These are phyloP conservation scores for Aegilops sharonensis DNA, from an alignment of 176 grass and related monocot species.

Conservation along the genomic window DNA sequence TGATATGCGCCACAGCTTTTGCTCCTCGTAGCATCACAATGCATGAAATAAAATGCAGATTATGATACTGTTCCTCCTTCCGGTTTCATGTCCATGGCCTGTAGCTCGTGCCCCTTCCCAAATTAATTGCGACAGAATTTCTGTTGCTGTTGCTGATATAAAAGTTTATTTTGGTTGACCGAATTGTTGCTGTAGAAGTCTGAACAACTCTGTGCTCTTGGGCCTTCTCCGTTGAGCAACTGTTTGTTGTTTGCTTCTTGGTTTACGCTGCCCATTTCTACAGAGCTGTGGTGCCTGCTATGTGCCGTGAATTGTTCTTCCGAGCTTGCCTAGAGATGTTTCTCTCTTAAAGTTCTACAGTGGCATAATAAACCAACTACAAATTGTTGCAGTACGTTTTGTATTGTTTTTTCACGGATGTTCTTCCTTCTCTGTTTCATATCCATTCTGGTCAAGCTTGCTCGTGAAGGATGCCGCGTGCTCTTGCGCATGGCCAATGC, in stretches of 20 bases:
- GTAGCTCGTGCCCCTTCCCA: background rate
- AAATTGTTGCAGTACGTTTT: too few species aligned
- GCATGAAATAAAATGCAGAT: constrained; percentile 77
- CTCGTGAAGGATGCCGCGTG: too few species aligned
- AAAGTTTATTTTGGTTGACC: background rate
- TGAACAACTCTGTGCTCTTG: background rate
- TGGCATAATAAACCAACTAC: too few species aligned
- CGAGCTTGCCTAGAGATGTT: background rate
- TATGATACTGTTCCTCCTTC: constrained; percentile 36
- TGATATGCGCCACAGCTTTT: background rate
- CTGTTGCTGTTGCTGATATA: background rate
- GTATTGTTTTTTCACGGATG: too few species aligned
- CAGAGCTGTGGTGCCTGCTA: background rate
- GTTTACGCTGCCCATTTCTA: background rate
- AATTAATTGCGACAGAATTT: background rate
- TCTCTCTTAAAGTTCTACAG: too few species aligned
- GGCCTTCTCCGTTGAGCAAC: background rate
- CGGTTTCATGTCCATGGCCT: constrained; percentile 28
- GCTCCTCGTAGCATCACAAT: constrained; percentile 31
- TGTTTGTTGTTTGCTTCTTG: background rate
- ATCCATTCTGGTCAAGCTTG: too few species aligned
- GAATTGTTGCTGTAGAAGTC: background rate
- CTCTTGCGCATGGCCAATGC: too few species aligned
- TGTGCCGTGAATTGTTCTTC: background rate
- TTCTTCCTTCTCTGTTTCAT: too few species aligned